Base-by-base conservation (phyloP, 148 eudicot species). In the Amaranthus cruentus region DNA sequence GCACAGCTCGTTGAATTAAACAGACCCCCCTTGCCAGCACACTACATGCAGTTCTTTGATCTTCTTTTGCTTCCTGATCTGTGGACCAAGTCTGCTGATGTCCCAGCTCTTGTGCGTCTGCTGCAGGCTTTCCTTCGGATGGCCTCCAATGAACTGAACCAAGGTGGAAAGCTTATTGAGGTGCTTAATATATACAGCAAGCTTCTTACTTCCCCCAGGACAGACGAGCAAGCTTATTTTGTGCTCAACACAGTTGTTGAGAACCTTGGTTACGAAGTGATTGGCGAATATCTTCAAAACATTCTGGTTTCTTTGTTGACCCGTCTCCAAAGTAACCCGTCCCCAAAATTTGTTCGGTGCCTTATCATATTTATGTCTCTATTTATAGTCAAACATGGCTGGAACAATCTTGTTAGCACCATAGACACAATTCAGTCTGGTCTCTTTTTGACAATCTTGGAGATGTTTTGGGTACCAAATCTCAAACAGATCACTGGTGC, bases 1-100 rank as follows among this genome's bases (percentile, higher is more conserved):
- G 93, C 98, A 66, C 98, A 95, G 84, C 97, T 95, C 79, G 94
- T 95, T 47, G 98, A 95, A 77, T 79, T 91, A 85, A 91, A 87
- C 78, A 82, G 82, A 55, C 83, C 91, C 42, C 97, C 92, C 55
- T 78, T 89, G 62, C 93, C 93, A 18, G 73, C 72, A 49, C 86
- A 83, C 77, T 95, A 95, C 80, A 87, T 91, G 90, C 91, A 86
- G 70, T 84, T 91, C 74, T 95, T 95, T 81, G 81, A 85, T 47
- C 81, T 95, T 76, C 89, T 91, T 47, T 82, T 91, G 68, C 73
- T 76, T 44, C 97, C 93, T 55, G 93, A 95, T 55, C 78, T 85
- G 54, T 95, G 98, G 98, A 87, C 83, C 66, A 91, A 87, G 79
- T 74, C 93, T 63, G 90, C 91, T 61, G 91, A 95, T 86, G 98